A percentile compares a stretch with the other conserved stretches of the same genome.
Evolutionary conservation across 2,329 filamentous ascomycete genomes (phyloP).

Genomic region (Scytalidium sp.): DNA sequence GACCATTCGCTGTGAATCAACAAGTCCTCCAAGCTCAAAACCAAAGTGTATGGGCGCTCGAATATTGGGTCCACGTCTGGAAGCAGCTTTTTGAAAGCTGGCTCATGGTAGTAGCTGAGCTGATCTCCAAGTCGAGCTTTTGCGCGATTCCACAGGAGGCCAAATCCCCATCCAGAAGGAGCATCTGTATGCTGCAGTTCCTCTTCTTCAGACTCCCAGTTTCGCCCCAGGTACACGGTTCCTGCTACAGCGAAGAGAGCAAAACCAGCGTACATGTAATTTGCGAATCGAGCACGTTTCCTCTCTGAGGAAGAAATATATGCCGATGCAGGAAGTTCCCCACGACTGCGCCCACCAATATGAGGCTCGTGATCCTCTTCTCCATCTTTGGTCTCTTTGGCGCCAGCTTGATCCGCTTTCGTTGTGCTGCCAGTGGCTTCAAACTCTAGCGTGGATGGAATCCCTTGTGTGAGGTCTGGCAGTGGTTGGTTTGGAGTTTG

Average conservation of each 20-base stretch:
- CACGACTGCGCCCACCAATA: constrained; percentile 51
- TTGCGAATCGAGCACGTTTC: constrained; percentile 72
- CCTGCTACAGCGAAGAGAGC: constrained; percentile 45
- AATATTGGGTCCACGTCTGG: constrained; percentile 77
- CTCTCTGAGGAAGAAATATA: constrained; percentile 91
- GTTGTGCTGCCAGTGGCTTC: constrained; percentile 55
- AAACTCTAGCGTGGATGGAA: constrained; percentile 83
- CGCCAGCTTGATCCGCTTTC: constrained; percentile 36
- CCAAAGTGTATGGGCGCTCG: constrained; percentile 86
- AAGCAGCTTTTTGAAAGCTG: constrained; percentile 88
- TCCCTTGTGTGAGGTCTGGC: constrained; percentile 90
- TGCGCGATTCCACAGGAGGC: constrained; percentile 77
- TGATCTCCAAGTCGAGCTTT: constrained; percentile 72
- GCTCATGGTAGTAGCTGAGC: constrained; percentile 92
- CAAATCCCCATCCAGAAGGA: constrained; percentile 75
- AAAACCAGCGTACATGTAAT: constrained; percentile 66
- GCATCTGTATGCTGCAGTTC: constrained; percentile 63
- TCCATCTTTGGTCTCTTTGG: constrained; percentile 42
- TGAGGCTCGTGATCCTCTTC: constrained; percentile 40
- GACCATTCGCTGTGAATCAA: constrained; percentile 94
- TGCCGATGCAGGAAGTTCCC: constrained; percentile 70
- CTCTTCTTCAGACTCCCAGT: constrained; percentile 79
- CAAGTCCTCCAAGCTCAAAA: constrained; percentile 89
- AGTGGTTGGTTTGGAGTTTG: constrained; percentile 63
- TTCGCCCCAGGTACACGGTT: constrained; percentile 72